These are phyloP conservation scores for Pleodorina starrii DNA, from an alignment of 139 green algal species.

Conservation along the genomic window DNA sequence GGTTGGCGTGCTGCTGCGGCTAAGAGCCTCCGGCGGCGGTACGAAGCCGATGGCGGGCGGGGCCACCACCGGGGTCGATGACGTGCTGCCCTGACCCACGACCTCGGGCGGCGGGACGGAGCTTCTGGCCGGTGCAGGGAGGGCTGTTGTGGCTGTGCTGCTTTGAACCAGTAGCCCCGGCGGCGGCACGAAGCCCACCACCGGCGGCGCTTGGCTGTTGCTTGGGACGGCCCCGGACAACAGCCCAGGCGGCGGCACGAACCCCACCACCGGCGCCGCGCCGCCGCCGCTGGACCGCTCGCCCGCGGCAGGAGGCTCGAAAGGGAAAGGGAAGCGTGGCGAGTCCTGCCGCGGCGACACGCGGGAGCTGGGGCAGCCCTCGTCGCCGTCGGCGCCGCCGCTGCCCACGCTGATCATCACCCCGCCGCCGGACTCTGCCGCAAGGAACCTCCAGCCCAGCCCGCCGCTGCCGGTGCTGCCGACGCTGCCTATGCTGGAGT, in stretches of 20 bases:
- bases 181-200: conserved; percentile 38
- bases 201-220: background rate
- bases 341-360: background rate
- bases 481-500: background rate
- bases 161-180: too few relatives aligned
- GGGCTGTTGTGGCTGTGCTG: too few relatives aligned
- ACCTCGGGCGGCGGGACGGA: conserved; percentile 4
- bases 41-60: background rate
- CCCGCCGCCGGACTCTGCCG: background rate
- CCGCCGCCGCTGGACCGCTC: background rate
- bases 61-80: background rate
- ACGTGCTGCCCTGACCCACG: too few relatives aligned
- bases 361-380: background rate
- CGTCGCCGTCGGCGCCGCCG: background rate
- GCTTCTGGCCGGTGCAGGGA: too few relatives aligned
- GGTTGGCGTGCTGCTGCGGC: background rate
- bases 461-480: background rate
- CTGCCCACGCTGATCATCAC: background rate
- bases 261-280: background rate
- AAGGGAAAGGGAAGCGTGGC: background rate
- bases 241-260: background rate
- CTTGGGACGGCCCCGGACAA: background rate
- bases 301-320: background rate
- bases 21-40: background rate
- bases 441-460: background rate